Conservation (phyloP, 805 yeast species). For the Maudiozyma serrabonitensis region DNA sequence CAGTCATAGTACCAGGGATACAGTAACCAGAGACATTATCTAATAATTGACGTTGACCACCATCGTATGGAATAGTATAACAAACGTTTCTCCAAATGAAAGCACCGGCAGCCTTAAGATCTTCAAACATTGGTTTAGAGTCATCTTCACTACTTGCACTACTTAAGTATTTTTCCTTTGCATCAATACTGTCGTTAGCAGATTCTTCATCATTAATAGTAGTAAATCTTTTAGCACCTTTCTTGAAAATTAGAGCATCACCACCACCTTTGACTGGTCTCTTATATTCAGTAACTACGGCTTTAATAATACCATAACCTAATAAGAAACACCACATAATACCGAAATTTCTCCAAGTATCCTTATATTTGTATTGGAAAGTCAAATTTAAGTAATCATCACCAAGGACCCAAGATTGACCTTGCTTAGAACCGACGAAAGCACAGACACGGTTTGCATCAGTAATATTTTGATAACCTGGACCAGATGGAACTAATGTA, state of each 20-base stretch:
- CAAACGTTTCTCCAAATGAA: constrained; percentile 68
- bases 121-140: constrained; percentile 7
- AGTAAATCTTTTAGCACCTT: constrained; percentile 33
- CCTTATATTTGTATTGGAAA: constrained; percentile 43
- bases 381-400: constrained; percentile 41
- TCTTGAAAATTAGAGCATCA: constrained; percentile 40
- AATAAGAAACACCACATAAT: constrained; percentile 41
- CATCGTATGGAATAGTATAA: constrained; percentile 52
- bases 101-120: constrained; percentile 33
- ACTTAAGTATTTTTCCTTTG: constrained; percentile 10
- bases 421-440: constrained; percentile 50
- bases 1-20: constrained; percentile 67
- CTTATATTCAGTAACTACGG: constrained; percentile 19
- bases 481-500: constrained; percentile 46
- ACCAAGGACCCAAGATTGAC: constrained; percentile 46
- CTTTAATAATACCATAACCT: constrained; percentile 16
- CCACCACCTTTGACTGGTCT: constrained; percentile 24
- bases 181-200: constrained; percentile 6
- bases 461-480: constrained; percentile 36
- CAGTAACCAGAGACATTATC: constrained; percentile 65
- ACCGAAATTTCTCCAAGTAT: constrained; percentile 80
- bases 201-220: constrained; percentile 13
- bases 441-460: constrained; percentile 41
- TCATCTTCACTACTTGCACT: constrained; percentile 2
- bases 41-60: constrained; percentile 45